Conservation (phyloP, 2,329 filamentous ascomycete genomes). For the Aspergillus luchuensis region DNA sequence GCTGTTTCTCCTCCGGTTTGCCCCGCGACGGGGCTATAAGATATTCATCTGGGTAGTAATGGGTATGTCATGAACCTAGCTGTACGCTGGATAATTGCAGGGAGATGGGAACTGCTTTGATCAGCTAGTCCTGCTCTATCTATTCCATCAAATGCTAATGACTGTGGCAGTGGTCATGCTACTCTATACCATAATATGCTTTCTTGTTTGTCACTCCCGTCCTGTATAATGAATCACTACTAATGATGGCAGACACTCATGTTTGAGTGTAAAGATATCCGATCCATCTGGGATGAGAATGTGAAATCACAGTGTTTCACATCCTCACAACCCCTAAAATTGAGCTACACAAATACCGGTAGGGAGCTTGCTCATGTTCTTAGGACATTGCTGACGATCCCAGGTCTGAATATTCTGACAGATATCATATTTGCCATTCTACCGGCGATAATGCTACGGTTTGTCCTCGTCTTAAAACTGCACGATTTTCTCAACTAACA, state of each 20-base stretch:
- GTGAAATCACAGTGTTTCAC: slow-evolving; percentile 49
- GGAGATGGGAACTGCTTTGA: too few species aligned
- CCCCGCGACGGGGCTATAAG: slow-evolving; percentile 40
- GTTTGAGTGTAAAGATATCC: slow-evolving; percentile 52
- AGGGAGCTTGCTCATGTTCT: not conserved
- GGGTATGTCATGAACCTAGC: slow-evolving; percentile 16
- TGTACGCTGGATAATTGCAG: not conserved
- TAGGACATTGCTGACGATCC: not conserved
- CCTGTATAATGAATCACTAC: slow-evolving; percentile 31
- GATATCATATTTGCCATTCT: slow-evolving; percentile 46
- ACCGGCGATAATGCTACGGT: slow-evolving; percentile 45
- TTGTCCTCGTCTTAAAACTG: not conserved
- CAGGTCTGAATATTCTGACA: slow-evolving; percentile 41
- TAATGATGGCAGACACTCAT: slow-evolving; percentile 45
- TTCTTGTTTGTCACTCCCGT: slow-evolving; percentile 13
- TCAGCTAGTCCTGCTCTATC: too few species aligned
- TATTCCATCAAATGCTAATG: not conserved
- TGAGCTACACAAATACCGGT: slow-evolving; percentile 49
- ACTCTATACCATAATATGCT: slow-evolving; percentile 23
- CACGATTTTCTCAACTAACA: not conserved
- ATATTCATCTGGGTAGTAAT: slow-evolving; percentile 43
- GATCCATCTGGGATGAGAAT: slow-evolving; percentile 48
- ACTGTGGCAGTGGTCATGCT: slow-evolving; percentile 18
- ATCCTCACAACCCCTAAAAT: slow-evolving; percentile 39
- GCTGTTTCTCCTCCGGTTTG: slow-evolving; percentile 46